A percentile compares a stretch with the other conserved stretches of the same genome.
Evolutionary conservation across 2,329 filamentous ascomycete species (phyloP).

Genomic region (Amphichorda felina): DNA sequence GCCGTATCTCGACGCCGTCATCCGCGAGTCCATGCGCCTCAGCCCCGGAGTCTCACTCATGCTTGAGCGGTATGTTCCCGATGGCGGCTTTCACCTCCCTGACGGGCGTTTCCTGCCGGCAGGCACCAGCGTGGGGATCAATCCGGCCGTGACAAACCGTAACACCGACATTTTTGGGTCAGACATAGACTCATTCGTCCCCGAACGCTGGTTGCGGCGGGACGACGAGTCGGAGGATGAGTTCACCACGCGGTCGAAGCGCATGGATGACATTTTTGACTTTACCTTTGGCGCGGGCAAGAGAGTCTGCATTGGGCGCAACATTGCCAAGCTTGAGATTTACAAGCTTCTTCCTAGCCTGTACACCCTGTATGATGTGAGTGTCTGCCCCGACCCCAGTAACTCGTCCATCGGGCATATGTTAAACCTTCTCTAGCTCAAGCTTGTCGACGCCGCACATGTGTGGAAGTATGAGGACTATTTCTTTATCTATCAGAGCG

Average conservation of each 20-base stretch:
- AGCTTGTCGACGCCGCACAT: constrained; percentile 5
- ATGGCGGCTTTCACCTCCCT: constrained; percentile 17
- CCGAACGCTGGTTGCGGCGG: constrained; percentile 26
- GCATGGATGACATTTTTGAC: constrained; percentile 22
- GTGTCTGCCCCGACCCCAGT: too few species aligned
- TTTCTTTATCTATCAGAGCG: constrained; percentile 12
- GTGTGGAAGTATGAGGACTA: constrained; percentile 17
- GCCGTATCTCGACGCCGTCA: constrained; percentile 37
- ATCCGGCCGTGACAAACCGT: constrained; percentile 19
- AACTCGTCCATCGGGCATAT: neutral
- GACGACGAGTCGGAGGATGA: constrained; percentile 7
- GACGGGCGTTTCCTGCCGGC: constrained; percentile 24
- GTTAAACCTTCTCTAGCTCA: too few species aligned
- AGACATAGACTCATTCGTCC: constrained; percentile 27
- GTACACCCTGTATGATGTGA: constrained; percentile 24
- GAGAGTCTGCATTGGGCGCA: constrained; percentile 27
- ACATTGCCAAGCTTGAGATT: constrained; percentile 26
- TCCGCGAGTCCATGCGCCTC: constrained; percentile 42
- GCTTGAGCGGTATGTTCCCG: constrained; percentile 22
- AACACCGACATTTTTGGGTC: constrained; percentile 26
- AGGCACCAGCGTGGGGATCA: constrained; percentile 21
- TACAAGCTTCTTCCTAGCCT: constrained; percentile 37
- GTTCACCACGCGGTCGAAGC: constrained; percentile 12
- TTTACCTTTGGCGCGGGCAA: constrained; percentile 29
- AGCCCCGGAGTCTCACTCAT: constrained; percentile 26